These are phyloP conservation scores for Skeletonema potamos DNA, from an alignment of 108 stramenopile species.

Conservation along the genomic window DNA sequence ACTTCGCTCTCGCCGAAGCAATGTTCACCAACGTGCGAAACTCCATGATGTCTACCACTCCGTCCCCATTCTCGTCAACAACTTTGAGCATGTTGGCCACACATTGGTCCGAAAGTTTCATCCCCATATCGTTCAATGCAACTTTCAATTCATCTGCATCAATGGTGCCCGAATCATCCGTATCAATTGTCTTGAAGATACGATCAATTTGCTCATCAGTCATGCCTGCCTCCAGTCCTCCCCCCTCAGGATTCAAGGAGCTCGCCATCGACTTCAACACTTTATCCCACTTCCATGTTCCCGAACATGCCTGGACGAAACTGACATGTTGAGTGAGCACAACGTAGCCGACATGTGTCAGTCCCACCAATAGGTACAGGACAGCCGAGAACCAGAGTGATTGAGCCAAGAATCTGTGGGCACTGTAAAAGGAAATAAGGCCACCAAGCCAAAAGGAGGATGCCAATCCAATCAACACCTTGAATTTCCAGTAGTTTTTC, in stretches of 20 bases:
- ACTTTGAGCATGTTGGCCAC: conserved; percentile 13
- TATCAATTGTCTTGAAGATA: conserved; percentile 42
- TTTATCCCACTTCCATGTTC: conserved; percentile 50
- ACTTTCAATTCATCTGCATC: conserved; percentile 37
- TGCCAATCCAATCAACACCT: conserved; percentile 19
- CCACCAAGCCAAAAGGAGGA: conserved; percentile 42
- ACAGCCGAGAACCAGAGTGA: conserved; percentile 28
- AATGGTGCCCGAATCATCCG: conserved; percentile 31
- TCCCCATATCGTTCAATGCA: conserved; percentile 26
- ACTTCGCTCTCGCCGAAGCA: neutral
- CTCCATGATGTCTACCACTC: conserved; percentile 31
- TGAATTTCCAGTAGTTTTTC: conserved; percentile 38
- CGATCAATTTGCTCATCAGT: conserved; percentile 6
- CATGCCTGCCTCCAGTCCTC: conserved; percentile 5
- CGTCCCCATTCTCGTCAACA: conserved; percentile 33
- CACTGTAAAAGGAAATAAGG: conserved; percentile 21
- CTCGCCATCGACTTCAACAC: conserved; percentile 11
- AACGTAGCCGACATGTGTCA: neutral
- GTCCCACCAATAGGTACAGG: conserved; percentile 22
- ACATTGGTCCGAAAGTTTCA: conserved; percentile 11
- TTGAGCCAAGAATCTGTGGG: neutral
- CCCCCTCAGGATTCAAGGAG: conserved; percentile 3
- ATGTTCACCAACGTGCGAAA: conserved; percentile 11
- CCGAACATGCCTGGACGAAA: conserved; percentile 31
- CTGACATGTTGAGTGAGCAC: conserved; percentile 5